A percentile compares a stretch with the other conserved stretches of the same genome.
These are phyloP conservation scores for Curvularia hawaiiensis DNA, from an alignment of 2,329 filamentous ascomycete species.

Conservation along the genomic window DNA sequence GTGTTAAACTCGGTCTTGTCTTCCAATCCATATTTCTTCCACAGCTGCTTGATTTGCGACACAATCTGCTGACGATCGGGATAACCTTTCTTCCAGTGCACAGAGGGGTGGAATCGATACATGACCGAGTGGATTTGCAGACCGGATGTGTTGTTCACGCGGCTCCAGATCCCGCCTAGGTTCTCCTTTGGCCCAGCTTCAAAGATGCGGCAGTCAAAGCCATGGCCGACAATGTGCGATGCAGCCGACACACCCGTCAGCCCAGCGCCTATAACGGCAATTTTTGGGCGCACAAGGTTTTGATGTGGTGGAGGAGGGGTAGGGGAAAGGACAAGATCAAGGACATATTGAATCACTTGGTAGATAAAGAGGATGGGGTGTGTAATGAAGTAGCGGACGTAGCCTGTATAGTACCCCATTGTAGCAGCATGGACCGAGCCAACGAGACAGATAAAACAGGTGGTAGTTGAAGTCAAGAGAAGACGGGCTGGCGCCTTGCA, in stretches of 20 bases:
- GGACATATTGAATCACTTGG: slow-evolving; percentile 67
- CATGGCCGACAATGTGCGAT: slow-evolving; percentile 82
- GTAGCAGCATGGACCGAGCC: not conserved
- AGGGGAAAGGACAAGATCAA: slow-evolving; percentile 70
- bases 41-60: slow-evolving; percentile 71
- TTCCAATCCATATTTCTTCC: slow-evolving; percentile 76
- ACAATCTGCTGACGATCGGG: slow-evolving; percentile 78
- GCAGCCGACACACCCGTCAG: slow-evolving; percentile 79
- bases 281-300: slow-evolving; percentile 63
- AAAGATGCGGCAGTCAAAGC: slow-evolving; percentile 81
- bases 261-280: slow-evolving; percentile 55
- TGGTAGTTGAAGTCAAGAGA: not conserved
- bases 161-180: slow-evolving; percentile 81
- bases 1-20: slow-evolving; percentile 74
- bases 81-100: slow-evolving; percentile 77
- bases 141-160: slow-evolving; percentile 80
- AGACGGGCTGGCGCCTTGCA: not conserved
- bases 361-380: slow-evolving; percentile 64
- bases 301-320: slow-evolving; percentile 65
- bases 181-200: slow-evolving; percentile 70
- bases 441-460: not conserved
- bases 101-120: slow-evolving; percentile 85
- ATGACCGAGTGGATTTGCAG: slow-evolving; percentile 85
- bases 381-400: slow-evolving; percentile 40
- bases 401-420: slow-evolving; percentile 28